Conservation (phyloP, 805 yeast genomes). For the Soucietia sequanensis region DNA sequence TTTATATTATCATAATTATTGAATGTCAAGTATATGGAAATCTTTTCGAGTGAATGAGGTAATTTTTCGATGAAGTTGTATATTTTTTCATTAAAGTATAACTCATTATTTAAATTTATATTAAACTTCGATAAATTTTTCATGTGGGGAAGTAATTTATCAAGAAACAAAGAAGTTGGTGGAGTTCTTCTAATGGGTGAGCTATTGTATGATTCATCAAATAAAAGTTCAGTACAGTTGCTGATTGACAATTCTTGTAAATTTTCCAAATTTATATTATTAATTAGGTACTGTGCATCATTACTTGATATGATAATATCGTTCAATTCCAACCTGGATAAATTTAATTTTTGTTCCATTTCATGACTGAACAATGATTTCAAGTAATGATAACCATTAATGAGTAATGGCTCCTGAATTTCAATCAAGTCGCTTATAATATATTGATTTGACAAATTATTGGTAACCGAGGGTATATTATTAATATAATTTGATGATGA, state of each 20-base stretch:
- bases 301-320: conserved; percentile 6
- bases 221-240: conserved; percentile 12
- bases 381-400: not conserved
- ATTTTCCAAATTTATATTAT: conserved; percentile 3
- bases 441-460: not conserved
- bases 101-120: conserved; percentile 11
- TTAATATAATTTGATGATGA: not conserved
- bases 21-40: conserved; percentile 6
- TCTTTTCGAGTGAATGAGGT: conserved; percentile 1
- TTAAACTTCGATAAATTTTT: conserved; percentile 4
- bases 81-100: conserved; percentile 8
- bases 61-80: conserved; percentile 5
- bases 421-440: conserved; percentile 1
- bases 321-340: conserved; percentile 7
- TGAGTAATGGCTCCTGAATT: not conserved
- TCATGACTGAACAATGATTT: not conserved
- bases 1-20: conserved; percentile 7
- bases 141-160: conserved; percentile 6
- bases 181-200: conserved; percentile 10
- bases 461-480: no score
- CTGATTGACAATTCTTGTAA: conserved; percentile 7
- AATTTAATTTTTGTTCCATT: conserved; percentile 1
- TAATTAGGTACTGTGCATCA: conserved; percentile 8
- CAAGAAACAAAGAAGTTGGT: conserved; percentile 7
- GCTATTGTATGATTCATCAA: not conserved